phyloP scores from a whole-genome alignment of 2,329 filamentous ascomycete species.

The Neofusicoccum umdonicola region DNA sequence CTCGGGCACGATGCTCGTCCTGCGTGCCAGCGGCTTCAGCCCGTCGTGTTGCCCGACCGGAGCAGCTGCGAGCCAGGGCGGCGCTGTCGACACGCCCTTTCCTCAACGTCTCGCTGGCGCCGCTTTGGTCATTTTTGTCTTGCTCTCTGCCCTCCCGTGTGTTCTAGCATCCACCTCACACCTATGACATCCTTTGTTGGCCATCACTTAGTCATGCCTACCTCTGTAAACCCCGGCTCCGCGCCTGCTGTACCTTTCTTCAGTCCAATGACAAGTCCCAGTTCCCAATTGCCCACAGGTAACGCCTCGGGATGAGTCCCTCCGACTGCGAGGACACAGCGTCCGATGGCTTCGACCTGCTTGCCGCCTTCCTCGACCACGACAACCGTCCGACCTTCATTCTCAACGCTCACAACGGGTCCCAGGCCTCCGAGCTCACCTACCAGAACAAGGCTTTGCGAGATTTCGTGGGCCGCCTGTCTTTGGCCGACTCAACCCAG shows the following conservation, averaged over 20 bases:
- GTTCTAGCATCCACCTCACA: too few relatives aligned
- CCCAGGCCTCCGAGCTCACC: background rate
- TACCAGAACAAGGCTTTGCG: constrained; percentile 9
- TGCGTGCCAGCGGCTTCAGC: too few relatives aligned
- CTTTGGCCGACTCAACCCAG: background rate
- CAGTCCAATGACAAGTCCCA: background rate
- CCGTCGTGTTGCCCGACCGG: too few relatives aligned
- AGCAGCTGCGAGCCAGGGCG: too few relatives aligned
- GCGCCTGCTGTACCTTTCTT: background rate
- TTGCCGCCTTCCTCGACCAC: constrained; percentile 8
- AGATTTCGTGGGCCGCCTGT: background rate
- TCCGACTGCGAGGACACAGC: background rate
- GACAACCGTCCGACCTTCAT: constrained; percentile 14
- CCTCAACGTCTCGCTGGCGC: background rate
- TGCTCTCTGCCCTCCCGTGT: too few relatives aligned
- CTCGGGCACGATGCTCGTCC: too few relatives aligned
- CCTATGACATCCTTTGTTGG: background rate
- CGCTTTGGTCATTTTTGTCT: too few relatives aligned
- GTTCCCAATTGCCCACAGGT: background rate
- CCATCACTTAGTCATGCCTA: background rate
- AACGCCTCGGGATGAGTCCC: background rate
- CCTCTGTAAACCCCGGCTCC: background rate
- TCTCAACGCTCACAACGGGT: background rate
- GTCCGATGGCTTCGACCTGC: background rate
- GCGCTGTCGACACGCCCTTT: too few relatives aligned